Evolutionary conservation across 768 basidiomycete genomes (phyloP).

Genomic region (Boletus insuetus): DNA sequence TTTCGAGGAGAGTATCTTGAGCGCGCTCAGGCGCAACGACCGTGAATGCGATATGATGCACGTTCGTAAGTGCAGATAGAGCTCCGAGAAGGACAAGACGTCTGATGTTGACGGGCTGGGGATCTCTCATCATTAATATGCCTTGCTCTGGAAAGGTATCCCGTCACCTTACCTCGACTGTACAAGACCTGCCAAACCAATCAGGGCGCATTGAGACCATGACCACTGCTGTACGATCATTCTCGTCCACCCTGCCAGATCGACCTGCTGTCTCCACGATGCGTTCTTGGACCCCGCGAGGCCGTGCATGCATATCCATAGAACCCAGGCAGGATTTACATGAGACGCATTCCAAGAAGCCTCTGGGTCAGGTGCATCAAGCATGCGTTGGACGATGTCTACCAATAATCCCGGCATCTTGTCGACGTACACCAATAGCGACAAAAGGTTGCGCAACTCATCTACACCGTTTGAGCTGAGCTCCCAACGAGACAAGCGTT

Average conservation of each 20-base stretch:
- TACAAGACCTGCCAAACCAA: slow-evolving; percentile 49
- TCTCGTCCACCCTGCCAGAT: slow-evolving; percentile 49
- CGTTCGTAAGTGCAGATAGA: slow-evolving; percentile 51
- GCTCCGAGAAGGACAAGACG: slow-evolving; percentile 39
- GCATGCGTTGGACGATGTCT: slow-evolving; percentile 41
- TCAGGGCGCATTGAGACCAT: slow-evolving; percentile 55
- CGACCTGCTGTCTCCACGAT: slow-evolving; percentile 48
- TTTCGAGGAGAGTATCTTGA: slow-evolving; percentile 60
- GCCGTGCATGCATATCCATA: slow-evolving; percentile 58
- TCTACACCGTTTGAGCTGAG: slow-evolving; percentile 40
- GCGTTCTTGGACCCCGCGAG: slow-evolving; percentile 38
- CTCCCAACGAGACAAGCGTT: slow-evolving; percentile 42
- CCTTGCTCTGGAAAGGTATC: neutral
- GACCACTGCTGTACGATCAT: slow-evolving; percentile 50
- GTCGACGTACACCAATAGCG: slow-evolving; percentile 52
- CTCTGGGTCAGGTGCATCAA: slow-evolving; percentile 31
- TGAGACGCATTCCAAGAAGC: slow-evolving; percentile 33
- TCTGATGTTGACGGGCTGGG: slow-evolving; percentile 22
- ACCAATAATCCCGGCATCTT: slow-evolving; percentile 41
- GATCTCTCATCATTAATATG: neutral
- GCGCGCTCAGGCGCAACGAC: slow-evolving; percentile 55
- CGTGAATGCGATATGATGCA: slow-evolving; percentile 74
- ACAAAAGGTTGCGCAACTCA: slow-evolving; percentile 54
- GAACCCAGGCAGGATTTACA: slow-evolving; percentile 49
- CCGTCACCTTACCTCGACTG: slow-evolving; percentile 41